phyloP scores from a whole-genome alignment of 805 yeast species.

The Kuraishia molischiana region DNA sequence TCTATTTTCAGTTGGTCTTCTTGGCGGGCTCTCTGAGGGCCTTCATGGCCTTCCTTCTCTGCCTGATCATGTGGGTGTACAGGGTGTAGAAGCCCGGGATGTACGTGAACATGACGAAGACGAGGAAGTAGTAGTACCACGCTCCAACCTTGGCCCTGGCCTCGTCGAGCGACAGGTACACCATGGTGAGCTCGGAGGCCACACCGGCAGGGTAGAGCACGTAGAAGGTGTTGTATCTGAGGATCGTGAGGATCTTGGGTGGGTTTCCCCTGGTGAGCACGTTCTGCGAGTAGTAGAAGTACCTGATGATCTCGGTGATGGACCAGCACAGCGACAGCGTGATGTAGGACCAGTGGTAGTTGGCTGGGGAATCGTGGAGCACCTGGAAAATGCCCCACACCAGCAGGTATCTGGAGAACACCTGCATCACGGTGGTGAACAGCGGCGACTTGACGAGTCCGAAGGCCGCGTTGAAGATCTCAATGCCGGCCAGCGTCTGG shows the following conservation, averaged over 20 bases:
- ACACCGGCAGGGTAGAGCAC: conserved; percentile 89
- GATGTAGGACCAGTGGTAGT: conserved; percentile 46
- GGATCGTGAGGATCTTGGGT: conserved; percentile 49
- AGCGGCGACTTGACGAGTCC: conserved; percentile 85
- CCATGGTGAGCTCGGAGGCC: conserved; percentile 66
- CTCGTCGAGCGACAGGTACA: conserved; percentile 59
- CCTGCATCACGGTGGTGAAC: conserved; percentile 79
- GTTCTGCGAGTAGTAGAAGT: conserved; percentile 75
- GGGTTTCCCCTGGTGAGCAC: conserved; percentile 39
- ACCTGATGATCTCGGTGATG: conserved; percentile 86
- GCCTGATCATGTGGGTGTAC: conserved; percentile 81
- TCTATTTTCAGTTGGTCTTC: too few species aligned
- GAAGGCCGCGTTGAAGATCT: conserved; percentile 63
- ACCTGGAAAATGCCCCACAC: conserved; percentile 73
- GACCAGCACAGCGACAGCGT: conserved; percentile 81
- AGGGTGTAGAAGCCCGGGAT: conserved; percentile 82
- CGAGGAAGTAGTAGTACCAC: conserved; percentile 45
- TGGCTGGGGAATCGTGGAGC: conserved; percentile 68
- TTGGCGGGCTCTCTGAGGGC: conserved; percentile 13
- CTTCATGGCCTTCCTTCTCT: conserved; percentile 70
- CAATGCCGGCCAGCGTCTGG: conserved; percentile 75
- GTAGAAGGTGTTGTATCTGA: conserved; percentile 77
- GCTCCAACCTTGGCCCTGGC: conserved; percentile 46
- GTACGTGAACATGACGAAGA: conserved; percentile 53
- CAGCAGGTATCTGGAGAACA: conserved; percentile 71